Percentiles rank a stretch among this genome's conserved stretches.
Evolutionary conservation across 805 yeast species (phyloP).

Genomic region (Starmerella kuoi): DNA sequence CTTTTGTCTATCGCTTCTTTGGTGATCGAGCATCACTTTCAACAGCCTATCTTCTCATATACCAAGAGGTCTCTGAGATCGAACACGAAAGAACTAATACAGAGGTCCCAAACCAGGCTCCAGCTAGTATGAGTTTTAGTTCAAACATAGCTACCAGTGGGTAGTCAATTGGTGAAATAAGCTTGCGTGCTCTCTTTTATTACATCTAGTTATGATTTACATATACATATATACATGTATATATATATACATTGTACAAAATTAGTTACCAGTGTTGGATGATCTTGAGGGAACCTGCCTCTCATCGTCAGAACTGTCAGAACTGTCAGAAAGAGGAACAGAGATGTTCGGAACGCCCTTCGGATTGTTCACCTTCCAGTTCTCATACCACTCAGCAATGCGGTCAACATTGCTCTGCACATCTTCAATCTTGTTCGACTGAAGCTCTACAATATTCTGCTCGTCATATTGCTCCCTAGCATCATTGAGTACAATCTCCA

Average conservation of each 20-base stretch:
- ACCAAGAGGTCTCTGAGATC: conserved; percentile 40
- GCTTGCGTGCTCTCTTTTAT: too few relatives aligned
- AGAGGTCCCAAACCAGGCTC: neutral
- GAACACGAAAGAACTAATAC: conserved; percentile 13
- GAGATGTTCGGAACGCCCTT: conserved; percentile 17
- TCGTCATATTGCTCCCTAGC: conserved; percentile 72
- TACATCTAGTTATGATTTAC: too few relatives aligned
- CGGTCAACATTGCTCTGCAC: conserved; percentile 76
- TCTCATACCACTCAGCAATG: conserved; percentile 56
- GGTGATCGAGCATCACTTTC: conserved; percentile 84
- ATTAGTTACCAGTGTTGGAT: too few relatives aligned
- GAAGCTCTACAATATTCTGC: conserved; percentile 69
- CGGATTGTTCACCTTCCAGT: conserved; percentile 47
- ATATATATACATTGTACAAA: too few relatives aligned
- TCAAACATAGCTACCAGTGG: too few relatives aligned
- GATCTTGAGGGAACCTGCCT: conserved; percentile 5
- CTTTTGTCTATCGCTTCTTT: conserved; percentile 69
- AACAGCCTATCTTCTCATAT: conserved; percentile 81
- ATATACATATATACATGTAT: too few relatives aligned
- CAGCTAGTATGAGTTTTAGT: too few relatives aligned
- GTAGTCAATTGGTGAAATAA: too few relatives aligned
- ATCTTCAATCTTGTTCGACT: conserved; percentile 59
- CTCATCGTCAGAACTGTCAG: conserved; percentile 18
- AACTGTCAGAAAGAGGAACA: conserved; percentile 15
- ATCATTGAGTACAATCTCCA: conserved; percentile 81